Base-by-base conservation (phyloP, 2,329 filamentous ascomycete genomes). In the Cercospora sesami region DNA sequence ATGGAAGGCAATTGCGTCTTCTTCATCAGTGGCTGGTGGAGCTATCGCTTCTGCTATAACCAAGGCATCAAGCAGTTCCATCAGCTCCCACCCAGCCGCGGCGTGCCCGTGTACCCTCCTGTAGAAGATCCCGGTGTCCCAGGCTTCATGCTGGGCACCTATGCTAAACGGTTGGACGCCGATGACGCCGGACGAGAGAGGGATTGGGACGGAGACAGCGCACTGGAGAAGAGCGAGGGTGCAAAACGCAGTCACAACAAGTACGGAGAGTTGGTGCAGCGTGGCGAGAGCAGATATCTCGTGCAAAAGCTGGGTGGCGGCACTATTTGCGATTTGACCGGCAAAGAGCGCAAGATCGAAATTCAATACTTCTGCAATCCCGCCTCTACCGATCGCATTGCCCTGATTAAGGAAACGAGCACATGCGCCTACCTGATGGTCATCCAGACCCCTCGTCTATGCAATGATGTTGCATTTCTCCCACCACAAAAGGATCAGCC, bases 361-460 rank as follows among this genome's bases (percentile, higher is more conserved):
- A 88, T 97, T 9, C 91, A 90, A 79, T 90, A 89, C 72, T 89
- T 90, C 75, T 97, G 93, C 81, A 90, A 92, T 74, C 92, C 92
- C 0, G 89, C 91, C 60, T 84, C 89, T 45, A 84, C 83, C 58
- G 90, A 96, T 78, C 88, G 90, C 59, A 97, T 97, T 74, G 90
- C 90, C 53, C 93, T 92, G 88, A 96, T 97, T 80, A 97, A 97
- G 79, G 94, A 97, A 78, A 88, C 94, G 1, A 91, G 90, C 2
- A 97, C 93, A 10, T 97, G 94, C 81, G 89, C 92, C 12, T 97
- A 97, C 77, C 84, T 97, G 64, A 97, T 97, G 93, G 88, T 96
- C 33, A 87, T 97, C 70, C 91, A 96, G 77, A 97, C 94, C 0
- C 92, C 93, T 0, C 89, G 93, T 0, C 87, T 97, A 12, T 97